These are phyloP conservation scores for Colletotrichum theobromicola DNA, from an alignment of 2,329 filamentous ascomycete genomes.

Conservation along the genomic window DNA sequence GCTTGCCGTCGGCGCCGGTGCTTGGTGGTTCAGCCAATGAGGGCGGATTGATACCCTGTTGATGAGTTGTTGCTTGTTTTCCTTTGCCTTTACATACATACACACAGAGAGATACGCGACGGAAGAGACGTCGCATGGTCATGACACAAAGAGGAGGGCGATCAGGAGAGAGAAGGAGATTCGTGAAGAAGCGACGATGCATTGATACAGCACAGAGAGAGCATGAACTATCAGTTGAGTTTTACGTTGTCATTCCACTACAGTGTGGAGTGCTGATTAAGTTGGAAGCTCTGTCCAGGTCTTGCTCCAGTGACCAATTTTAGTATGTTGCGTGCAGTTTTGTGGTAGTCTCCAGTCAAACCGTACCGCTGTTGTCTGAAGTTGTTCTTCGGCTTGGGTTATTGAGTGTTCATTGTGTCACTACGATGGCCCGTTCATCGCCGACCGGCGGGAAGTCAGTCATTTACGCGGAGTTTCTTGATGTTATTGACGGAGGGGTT, in stretches of 20 bases:
- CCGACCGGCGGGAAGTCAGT: too few relatives aligned
- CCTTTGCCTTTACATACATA: not conserved
- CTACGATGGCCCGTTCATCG: too few relatives aligned
- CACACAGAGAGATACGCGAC: not conserved
- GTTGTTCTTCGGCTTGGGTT: not conserved
- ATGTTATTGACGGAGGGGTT: too few relatives aligned
- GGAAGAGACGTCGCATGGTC: not conserved
- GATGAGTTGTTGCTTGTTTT: not conserved
- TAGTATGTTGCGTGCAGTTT: not conserved
- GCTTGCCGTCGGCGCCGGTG: slow-evolving; percentile 44
- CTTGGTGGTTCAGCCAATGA: slow-evolving; percentile 46
- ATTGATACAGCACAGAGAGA: not conserved
- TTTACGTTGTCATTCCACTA: not conserved
- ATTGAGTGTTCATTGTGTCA: not conserved
- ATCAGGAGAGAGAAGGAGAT: not conserved
- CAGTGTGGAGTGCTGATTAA: not conserved
- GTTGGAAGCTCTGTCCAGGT: not conserved
- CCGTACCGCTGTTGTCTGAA: too few relatives aligned
- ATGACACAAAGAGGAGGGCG: not conserved
- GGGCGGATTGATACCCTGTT: not conserved
- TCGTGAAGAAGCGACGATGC: not conserved
- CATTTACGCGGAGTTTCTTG: too few relatives aligned
- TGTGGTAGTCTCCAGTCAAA: too few relatives aligned
- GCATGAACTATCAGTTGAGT: not conserved
- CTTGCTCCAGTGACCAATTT: not conserved